Evolutionary conservation across 306 rosid species (phyloP), one percentile per base, ranked within the genome.

Genomic region (Albizia julibrissin): DNA sequence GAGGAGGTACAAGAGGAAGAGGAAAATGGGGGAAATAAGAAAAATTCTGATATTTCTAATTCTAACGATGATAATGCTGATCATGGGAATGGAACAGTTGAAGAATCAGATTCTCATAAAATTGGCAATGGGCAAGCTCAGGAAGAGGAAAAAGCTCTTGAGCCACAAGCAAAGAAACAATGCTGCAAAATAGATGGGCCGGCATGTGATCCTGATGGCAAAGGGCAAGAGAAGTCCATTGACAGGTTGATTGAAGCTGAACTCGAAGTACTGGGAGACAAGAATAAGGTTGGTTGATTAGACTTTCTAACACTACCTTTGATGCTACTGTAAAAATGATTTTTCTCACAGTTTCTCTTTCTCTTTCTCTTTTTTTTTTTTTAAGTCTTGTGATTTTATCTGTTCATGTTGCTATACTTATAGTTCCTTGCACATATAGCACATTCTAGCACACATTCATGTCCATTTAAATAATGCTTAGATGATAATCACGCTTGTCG

Each of bases 241-340:
- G 98, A 93, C 87, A 89, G 66, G 82, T 86, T 95, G 72, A 91
- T 95, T 89, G 99, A 95, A 69, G 98, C 82, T 10, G 98, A 95
- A 85, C 86, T 95, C 4, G 80, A 72, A 81, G 95, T 90, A 81
- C 78, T 95, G 76, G 93, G 89, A 76, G 94, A 95, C 86, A 93
- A 91, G 87, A 90, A 50, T 76, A 95, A 93, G 99, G 99, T 93
- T 78, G 70, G 81, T 82, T 58, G 34, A 85, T 62, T 9, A 59
- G 85, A 79, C 40, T 68, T 39, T 9, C 37, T 43, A 42, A 43
- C 58, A n/a, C 54, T 16, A 33, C 24, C 78, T 72, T 37, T 80
- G 44, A 3, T 71, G 75, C 50, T 66, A 44, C 50, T 37, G 39
- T n/a, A 42, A 74, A 62, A 52, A 68, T 74, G 34, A 43, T 74